phyloP scores from a whole-genome alignment of 108 stramenopile genomes.

The Cyclotella distinguenda region DNA sequence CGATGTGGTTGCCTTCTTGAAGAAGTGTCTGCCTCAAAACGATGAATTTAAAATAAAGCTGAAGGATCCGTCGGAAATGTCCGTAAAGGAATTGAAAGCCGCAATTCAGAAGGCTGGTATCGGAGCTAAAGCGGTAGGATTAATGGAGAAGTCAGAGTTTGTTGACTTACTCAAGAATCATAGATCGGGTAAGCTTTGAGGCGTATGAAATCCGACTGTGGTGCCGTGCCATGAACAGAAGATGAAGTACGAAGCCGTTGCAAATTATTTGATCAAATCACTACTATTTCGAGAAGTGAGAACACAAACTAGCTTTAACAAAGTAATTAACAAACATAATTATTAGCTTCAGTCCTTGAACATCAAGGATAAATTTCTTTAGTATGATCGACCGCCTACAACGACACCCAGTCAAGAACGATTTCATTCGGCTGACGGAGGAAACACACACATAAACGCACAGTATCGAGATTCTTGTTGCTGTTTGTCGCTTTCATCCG shows the following conservation, averaged over 20 bases:
- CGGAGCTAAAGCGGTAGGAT: conserved; percentile 71
- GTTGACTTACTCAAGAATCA: conserved; percentile 79
- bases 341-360: no score
- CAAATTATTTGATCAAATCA: no score
- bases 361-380: no score
- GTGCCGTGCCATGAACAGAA: no score
- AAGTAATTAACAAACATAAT: no score
- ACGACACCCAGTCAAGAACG: no score
- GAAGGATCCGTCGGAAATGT: conserved; percentile 86
- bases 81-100: conserved; percentile 88
- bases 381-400: neutral
- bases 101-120: conserved; percentile 87
- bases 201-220: no score
- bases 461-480: conserved; percentile 12
- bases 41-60: conserved; percentile 58
- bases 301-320: no score
- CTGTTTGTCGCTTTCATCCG: neutral
- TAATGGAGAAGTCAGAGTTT: conserved; percentile 93
- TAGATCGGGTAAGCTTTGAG: conserved; percentile 53
- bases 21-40: conserved; percentile 64
- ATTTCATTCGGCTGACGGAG: conserved; percentile 4
- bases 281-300: no score
- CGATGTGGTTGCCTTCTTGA: conserved; percentile 67
- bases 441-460: conserved; percentile 21
- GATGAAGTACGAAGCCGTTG: no score